Percentiles rank a stretch among this genome's conserved stretches.
phyloP scores from a whole-genome alignment of 257 asterid species.

The Buddleja alternifolia region DNA sequence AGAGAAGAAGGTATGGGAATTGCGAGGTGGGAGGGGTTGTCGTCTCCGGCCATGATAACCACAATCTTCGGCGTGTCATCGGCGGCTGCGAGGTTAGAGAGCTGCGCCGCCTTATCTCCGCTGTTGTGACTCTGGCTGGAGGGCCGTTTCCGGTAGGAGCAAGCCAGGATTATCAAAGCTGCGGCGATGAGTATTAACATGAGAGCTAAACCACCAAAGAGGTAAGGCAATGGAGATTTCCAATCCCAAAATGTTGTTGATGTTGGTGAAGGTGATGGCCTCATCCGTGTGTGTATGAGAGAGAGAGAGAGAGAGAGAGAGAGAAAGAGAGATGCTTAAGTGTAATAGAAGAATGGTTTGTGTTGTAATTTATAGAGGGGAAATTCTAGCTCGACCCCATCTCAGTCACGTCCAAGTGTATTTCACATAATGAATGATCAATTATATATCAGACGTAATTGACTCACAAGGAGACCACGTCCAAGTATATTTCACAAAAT shows the following conservation, averaged over 20 bases:
- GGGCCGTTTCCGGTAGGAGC: slow-evolving; percentile 37
- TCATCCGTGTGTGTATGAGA: slow-evolving; percentile 25
- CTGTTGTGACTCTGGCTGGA: not conserved
- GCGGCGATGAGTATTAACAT: slow-evolving; percentile 36
- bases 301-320: not conserved
- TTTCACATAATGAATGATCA: too few relatives aligned
- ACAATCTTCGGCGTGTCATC: slow-evolving; percentile 45
- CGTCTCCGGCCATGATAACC: slow-evolving; percentile 65
- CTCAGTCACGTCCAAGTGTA: too few relatives aligned
- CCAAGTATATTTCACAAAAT: too few relatives aligned
- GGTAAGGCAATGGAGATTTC: slow-evolving; percentile 65
- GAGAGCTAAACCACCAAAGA: slow-evolving; percentile 42
- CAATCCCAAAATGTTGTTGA: slow-evolving; percentile 40
- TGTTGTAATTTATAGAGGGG: too few relatives aligned
- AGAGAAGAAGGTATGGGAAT: slow-evolving; percentile 33
- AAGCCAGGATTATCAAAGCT: slow-evolving; percentile 48
- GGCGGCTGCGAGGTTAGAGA: not conserved
- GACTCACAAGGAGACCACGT: too few relatives aligned
- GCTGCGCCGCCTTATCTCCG: slow-evolving; percentile 32
- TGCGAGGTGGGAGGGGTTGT: slow-evolving; percentile 50
- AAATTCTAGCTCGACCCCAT: too few relatives aligned
- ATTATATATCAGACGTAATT: too few relatives aligned
- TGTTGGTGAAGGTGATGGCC: not conserved
- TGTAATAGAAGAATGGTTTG: not conserved
- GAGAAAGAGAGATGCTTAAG: not conserved